Conservation (phyloP, 2,329 filamentous ascomycete genomes). For the Pseudocercospora cruenta region DNA sequence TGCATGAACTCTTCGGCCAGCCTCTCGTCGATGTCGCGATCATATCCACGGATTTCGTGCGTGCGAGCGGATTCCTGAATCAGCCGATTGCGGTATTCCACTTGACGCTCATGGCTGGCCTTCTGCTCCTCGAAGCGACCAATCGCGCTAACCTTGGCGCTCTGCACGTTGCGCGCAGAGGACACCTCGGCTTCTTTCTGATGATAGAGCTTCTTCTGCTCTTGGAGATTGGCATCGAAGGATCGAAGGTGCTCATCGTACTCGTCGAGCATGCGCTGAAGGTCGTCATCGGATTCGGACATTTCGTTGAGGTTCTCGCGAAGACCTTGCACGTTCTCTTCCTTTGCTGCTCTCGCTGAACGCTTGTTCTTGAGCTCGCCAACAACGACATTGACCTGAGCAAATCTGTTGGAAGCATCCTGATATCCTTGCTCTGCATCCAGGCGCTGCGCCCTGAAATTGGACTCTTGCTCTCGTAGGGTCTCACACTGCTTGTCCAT, state of each 20-base stretch:
- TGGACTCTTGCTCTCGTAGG: conserved; percentile 61
- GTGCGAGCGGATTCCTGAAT: conserved; percentile 76
- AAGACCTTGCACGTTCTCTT: conserved; percentile 71
- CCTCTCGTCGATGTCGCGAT: conserved; percentile 73
- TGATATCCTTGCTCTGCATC: conserved; percentile 56
- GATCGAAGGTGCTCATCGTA: conserved; percentile 73
- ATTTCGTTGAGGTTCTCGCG: conserved; percentile 75
- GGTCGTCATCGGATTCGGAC: conserved; percentile 73
- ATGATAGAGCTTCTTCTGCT: conserved; percentile 66
- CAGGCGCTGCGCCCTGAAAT: conserved; percentile 64
- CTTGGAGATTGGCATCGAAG: conserved; percentile 65
- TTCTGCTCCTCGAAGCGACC: conserved; percentile 85
- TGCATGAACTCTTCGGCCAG: conserved; percentile 78
- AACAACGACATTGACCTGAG: conserved; percentile 73
- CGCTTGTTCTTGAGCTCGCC: conserved; percentile 76
- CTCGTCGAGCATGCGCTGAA: conserved; percentile 71
- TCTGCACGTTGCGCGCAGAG: conserved; percentile 46
- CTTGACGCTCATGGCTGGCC: conserved; percentile 80
- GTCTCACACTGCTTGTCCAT: conserved; percentile 69
- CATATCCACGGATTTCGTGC: conserved; percentile 83
- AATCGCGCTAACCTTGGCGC: conserved; percentile 61
- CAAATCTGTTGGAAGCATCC: conserved; percentile 72
- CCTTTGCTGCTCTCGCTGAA: conserved; percentile 71
- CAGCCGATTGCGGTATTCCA: conserved; percentile 70
- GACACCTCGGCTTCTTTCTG: conserved; percentile 62